Evolutionary conservation across 2,329 filamentous ascomycete species (phyloP).

Genomic region (Arthrobotrys sinensis): DNA sequence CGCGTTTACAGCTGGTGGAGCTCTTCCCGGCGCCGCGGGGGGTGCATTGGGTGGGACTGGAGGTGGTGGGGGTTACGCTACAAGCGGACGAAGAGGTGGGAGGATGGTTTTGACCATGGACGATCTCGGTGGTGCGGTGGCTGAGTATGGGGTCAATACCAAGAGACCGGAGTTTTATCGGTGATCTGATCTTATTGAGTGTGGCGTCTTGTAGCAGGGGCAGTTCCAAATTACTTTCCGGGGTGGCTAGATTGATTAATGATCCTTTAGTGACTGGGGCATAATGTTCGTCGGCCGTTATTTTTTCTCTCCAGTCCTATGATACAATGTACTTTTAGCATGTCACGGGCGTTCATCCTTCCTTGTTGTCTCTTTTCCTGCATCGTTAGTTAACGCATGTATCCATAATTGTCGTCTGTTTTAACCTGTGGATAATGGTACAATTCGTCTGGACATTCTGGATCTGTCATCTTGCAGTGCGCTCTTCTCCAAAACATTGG

Average conservation of each 20-base stretch:
- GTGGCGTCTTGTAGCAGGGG: not conserved
- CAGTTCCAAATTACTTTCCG: not conserved
- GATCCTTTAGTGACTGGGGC: not conserved
- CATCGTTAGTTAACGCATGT: constrained; percentile 24
- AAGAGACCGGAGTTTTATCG: constrained; percentile 98
- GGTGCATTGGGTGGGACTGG: constrained; percentile 70
- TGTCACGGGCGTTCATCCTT: constrained; percentile 42
- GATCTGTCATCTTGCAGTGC: constrained; percentile 19
- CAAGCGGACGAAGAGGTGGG: constrained; percentile 90
- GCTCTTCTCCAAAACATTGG: not conserved
- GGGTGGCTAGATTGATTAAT: constrained; percentile 28
- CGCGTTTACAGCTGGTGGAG: constrained; percentile 77
- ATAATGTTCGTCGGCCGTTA: constrained; percentile 8
- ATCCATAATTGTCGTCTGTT: constrained; percentile 23
- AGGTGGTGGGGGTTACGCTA: constrained; percentile 73
- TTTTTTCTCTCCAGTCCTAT: not conserved
- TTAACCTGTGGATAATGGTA: constrained; percentile 28
- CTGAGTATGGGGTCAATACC: constrained; percentile 97
- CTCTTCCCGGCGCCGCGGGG: constrained; percentile 71
- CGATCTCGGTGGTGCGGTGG: constrained; percentile 96
- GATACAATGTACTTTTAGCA: constrained; percentile 60
- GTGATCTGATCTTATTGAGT: constrained; percentile 68
- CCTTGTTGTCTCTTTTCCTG: constrained; percentile 6
- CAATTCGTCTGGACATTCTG: constrained; percentile 35
- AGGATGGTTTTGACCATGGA: constrained; percentile 98